phyloP scores from a whole-genome alignment of 805 yeast genomes.

The Wickerhamiella brachini region DNA sequence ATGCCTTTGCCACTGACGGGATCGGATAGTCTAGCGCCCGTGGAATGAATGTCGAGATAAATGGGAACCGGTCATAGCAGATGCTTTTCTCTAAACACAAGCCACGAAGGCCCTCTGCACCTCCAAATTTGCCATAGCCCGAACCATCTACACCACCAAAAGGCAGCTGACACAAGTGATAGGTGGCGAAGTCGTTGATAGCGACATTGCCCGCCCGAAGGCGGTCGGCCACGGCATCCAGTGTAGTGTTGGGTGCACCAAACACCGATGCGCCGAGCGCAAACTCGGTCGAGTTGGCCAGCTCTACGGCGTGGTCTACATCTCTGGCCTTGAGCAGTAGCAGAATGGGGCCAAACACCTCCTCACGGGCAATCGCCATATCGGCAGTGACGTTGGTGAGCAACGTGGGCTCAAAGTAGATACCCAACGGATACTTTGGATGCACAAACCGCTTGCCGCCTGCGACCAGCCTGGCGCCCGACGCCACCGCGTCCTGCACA shows the following conservation, averaged over 20 bases:
- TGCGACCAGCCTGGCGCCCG: constrained; percentile 65
- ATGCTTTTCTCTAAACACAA: constrained; percentile 77
- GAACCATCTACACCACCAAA: constrained; percentile 90
- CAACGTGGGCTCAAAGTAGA: constrained; percentile 82
- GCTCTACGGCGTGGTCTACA: constrained; percentile 51
- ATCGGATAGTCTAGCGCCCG: constrained; percentile 87
- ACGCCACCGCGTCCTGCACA: constrained; percentile 55
- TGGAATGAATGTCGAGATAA: constrained; percentile 70
- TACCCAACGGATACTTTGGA: constrained; percentile 92
- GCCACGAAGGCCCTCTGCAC: constrained; percentile 91
- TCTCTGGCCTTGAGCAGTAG: constrained; percentile 60
- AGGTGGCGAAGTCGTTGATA: constrained; percentile 94
- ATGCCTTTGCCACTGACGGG: constrained; percentile 62
- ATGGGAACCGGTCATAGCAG: constrained; percentile 69
- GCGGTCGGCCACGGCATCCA: constrained; percentile 48
- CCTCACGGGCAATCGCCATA: constrained; percentile 75
- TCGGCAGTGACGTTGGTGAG: constrained; percentile 63
- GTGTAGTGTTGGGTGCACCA: constrained; percentile 45
- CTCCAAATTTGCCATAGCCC: constrained; percentile 96
- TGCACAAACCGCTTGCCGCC: constrained; percentile 78
- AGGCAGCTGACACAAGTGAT: constrained; percentile 88
- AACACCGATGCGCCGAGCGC: constrained; percentile 91
- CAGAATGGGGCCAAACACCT: constrained; percentile 88
- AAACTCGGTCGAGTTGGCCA: constrained; percentile 75
- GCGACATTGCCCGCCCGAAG: constrained; percentile 86